These are phyloP conservation scores for Penicillium janthinellum DNA, from an alignment of 2,329 filamentous ascomycete genomes.

Conservation along the genomic window DNA sequence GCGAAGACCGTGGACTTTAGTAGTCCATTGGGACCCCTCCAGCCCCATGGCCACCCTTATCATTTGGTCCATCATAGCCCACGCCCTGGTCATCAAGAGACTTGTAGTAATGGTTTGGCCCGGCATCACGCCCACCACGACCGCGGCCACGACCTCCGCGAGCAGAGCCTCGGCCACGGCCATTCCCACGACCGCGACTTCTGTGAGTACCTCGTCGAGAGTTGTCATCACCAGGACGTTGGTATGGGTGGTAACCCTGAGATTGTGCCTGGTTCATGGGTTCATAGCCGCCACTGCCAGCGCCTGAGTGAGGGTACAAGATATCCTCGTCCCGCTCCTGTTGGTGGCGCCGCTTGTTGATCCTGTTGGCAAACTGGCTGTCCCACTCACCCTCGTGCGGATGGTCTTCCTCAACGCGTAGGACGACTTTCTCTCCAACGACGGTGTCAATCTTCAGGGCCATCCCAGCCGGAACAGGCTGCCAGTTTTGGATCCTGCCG, in stretches of 20 bases:
- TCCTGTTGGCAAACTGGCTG: conserved; percentile 62
- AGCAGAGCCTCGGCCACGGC: conserved; percentile 40
- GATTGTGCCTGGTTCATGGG: conserved; percentile 20
- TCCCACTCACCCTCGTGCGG: conserved; percentile 65
- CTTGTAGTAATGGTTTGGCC: conserved; percentile 56
- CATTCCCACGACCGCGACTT: conserved; percentile 41
- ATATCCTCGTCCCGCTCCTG: conserved; percentile 60
- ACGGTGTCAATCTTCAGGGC: conserved; percentile 77
- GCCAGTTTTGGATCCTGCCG: conserved; percentile 79
- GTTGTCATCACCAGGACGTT: conserved; percentile 44
- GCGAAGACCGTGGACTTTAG: conserved; percentile 19
- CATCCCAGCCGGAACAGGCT: conserved; percentile 69
- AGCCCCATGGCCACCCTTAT: conserved; percentile 31
- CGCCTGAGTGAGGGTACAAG: conserved; percentile 28
- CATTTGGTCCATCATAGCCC: conserved; percentile 33
- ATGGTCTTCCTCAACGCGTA: conserved; percentile 77
- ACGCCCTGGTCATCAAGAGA: conserved; percentile 64
- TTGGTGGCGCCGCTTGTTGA: conserved; percentile 59
- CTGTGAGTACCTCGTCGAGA: conserved; percentile 39
- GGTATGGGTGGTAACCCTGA: conserved; percentile 27
- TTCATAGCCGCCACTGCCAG: conserved; percentile 28
- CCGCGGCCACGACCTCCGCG: conserved; percentile 50
- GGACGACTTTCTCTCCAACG: conserved; percentile 81
- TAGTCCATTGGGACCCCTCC: conserved; percentile 46
- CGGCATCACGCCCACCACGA: conserved; percentile 49